Base-by-base conservation (phyloP, 1,139 yeast genomes). In the Yamadazyma spencermartinsiae region DNA sequence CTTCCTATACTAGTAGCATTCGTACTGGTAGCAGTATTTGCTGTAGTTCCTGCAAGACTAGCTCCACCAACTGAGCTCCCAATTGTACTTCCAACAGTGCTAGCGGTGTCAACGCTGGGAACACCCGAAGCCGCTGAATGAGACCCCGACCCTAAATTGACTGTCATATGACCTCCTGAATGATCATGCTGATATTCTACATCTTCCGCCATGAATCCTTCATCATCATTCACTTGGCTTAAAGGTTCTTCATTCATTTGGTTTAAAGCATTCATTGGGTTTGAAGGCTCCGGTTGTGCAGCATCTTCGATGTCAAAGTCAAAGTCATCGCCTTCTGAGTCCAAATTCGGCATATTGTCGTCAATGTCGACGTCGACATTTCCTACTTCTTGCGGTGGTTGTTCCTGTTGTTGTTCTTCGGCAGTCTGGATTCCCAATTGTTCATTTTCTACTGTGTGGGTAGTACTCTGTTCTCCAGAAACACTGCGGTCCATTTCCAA, bases 141-240 rank as follows among this genome's bases (percentile, higher is more conserved):
- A 17, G 29, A 7, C 4, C 29, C 31, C 15, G 31, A 16, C 4
- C 8, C 26, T 23, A 27, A 14, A 31, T 4, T 6, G 17, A 33
- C 10, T 43, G 57, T 8, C 46, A 41, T 35, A 21, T 32, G 41
- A 28, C 30, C 46, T 46, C 6, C 33, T 2, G 44, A 38, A 44
- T 76, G 81, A 48, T 76, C 81, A 35, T 68, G 65, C 48, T 77
- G 82, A 46, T 76, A 76, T 49, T 77, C 83, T 31, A 76, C 82
- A 20, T 72, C 78, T 34, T 71, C 76, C 1, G 81, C 82, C 82
- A 77, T 77, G 45, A 75, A 68, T 18, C 74, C 74, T 39, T 61
- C 68, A 42, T 50, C 55, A 18, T 47, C 50, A n/a, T 48, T 52
- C 4, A 35, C 14, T 13, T 8, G 42, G 20, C 36, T 27, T 25